Conservation (phyloP, 2,329 filamentous ascomycete genomes). For the Pseudogymnoascus sp. region DNA sequence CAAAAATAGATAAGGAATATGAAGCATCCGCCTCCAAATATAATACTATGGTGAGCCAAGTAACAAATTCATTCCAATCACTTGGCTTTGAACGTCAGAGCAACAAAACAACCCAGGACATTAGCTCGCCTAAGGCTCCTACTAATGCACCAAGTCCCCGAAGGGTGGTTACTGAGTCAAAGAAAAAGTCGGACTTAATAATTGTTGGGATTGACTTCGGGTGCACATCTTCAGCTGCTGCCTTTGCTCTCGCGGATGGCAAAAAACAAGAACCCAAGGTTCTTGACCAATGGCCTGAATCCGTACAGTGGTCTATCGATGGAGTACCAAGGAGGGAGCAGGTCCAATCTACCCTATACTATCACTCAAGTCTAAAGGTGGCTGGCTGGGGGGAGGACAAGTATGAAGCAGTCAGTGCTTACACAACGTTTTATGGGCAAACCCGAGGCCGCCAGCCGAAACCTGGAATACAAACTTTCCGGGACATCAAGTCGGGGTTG, state of each 20-base stretch:
- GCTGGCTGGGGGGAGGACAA: neutral
- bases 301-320: neutral
- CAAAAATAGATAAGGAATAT: neutral
- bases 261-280: neutral
- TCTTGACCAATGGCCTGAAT: neutral
- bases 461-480: neutral
- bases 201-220: neutral
- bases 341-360: neutral
- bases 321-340: neutral
- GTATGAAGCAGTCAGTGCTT: neutral
- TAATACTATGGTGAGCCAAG: neutral
- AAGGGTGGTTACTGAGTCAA: neutral
- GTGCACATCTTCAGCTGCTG: neutral
- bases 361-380: neutral
- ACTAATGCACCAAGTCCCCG: neutral
- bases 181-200: neutral
- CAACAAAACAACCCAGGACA: neutral
- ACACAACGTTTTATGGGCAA: neutral
- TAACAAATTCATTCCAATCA: neutral
- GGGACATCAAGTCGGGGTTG: neutral
- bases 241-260: neutral
- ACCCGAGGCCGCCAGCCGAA: neutral
- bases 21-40: neutral
- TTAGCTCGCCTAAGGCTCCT: neutral
- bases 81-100: neutral